These are phyloP conservation scores for Pyrenophora teres DNA, from an alignment of 2,329 filamentous ascomycete genomes.

Conservation along the genomic window DNA sequence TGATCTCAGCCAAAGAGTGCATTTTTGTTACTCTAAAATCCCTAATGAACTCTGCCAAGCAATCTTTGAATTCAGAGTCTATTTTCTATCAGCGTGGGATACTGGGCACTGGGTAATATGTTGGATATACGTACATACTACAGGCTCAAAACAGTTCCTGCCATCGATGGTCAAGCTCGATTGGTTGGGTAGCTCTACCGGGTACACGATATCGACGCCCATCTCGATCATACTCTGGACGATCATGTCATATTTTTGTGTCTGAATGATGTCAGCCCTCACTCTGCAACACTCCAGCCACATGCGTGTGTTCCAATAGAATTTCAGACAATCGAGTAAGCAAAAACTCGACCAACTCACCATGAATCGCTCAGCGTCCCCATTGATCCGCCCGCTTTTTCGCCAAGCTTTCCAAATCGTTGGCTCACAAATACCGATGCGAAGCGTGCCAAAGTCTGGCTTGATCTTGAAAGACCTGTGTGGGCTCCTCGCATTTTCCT, in stretches of 20 bases:
- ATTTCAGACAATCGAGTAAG: constrained; percentile 2
- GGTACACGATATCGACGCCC: constrained; percentile 44
- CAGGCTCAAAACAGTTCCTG: constrained; percentile 44
- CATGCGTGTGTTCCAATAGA: background rate
- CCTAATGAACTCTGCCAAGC: constrained; percentile 40
- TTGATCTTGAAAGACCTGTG: constrained; percentile 40
- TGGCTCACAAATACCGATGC: constrained; percentile 45
- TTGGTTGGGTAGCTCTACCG: constrained; percentile 40
- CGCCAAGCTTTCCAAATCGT: constrained; percentile 43
- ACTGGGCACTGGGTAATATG: too few species aligned
- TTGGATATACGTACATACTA: constrained; percentile 37
- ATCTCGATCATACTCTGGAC: constrained; percentile 44
- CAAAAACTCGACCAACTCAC: constrained; percentile 23
- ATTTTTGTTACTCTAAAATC: constrained; percentile 44
- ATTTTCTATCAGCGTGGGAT: constrained; percentile 2
- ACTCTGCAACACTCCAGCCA: background rate
- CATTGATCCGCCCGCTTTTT: constrained; percentile 43
- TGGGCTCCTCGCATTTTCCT: constrained; percentile 26
- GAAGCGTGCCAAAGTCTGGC: constrained; percentile 37
- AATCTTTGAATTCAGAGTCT: constrained; percentile 46
- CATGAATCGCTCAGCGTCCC: constrained; percentile 46
- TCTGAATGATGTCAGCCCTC: constrained; percentile 24
- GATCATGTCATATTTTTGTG: constrained; percentile 44
- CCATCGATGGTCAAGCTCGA: constrained; percentile 37
- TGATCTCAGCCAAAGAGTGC: constrained; percentile 45